Base-by-base conservation (phyloP, 2,329 filamentous ascomycete species). In the Hypocrella siamensis region DNA sequence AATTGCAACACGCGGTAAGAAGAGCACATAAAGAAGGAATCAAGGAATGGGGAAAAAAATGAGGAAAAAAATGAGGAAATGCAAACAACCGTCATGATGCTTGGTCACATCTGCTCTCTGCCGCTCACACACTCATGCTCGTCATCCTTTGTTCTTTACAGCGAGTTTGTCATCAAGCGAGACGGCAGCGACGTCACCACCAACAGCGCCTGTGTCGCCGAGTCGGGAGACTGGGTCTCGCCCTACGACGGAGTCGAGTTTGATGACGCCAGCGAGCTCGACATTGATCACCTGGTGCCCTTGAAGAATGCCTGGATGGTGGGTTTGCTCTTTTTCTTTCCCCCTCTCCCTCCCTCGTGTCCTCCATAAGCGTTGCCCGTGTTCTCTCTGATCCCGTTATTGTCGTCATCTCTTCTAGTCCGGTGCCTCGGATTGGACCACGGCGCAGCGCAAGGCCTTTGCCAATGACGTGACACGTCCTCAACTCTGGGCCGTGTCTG, bases 221-320 rank as follows among this genome's bases (percentile, higher is more conserved):
- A 65, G 0, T 71, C 68, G 3, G 82, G 83, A 4, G 62, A 58
- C 0, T 90, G 83, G 82, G 54, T 51, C 26, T 76, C 70, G 22
- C 77, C 79, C 0, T 90, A 80, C 48, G 82, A 88, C 45, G 80
- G 79, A 12, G 75, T 58, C 1, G 72, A 63, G 2, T 84, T 78
- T 76, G 77, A 70, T 0, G 58, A 61, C 1, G 69, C 79, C 1
- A 67, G 63, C 14, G 78, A 86, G 42, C 52, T 90, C 1, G 80
- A 88, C 42, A 88, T 90, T 37, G 83, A 90, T 51, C 83, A 90
- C 50, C 65, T 90, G 56, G 79, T 92, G 3, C 81, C 83, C 1
- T 52, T 92, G 38, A 76, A 77, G 48, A 83, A 86, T 46, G 80
- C 81, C 5, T 88, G 80, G 81, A 73, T 79, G 38, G 70, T 75